phyloP scores from a whole-genome alignment of 176 grass and related monocot genomes.

The Oryza officinalis region DNA sequence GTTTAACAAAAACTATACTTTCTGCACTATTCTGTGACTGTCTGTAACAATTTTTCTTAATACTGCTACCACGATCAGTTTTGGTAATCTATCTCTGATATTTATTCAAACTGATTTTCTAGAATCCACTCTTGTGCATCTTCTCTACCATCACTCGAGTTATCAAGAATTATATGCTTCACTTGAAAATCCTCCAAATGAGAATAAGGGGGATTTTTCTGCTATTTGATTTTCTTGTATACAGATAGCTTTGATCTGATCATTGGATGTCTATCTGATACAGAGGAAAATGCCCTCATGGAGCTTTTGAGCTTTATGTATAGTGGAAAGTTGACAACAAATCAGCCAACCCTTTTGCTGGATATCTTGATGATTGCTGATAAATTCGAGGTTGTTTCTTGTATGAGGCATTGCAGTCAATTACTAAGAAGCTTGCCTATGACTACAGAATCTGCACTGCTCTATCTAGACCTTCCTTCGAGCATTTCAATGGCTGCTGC shows the following conservation, averaged over 20 bases:
- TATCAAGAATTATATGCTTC: slow-evolving; percentile 3
- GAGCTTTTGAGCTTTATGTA: slow-evolving; percentile 97
- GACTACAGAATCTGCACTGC: slow-evolving; percentile 93
- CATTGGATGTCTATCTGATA: slow-evolving; percentile 40
- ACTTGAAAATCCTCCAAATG: background rate
- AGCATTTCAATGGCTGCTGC: slow-evolving; percentile 82
- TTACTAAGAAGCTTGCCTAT: slow-evolving; percentile 85
- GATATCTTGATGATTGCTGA: slow-evolving; percentile 95
- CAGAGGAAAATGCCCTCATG: slow-evolving; percentile 93
- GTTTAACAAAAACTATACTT: background rate
- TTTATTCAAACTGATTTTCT: slow-evolving; percentile 14
- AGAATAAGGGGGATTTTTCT: background rate
- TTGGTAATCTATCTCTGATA: background rate
- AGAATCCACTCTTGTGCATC: background rate
- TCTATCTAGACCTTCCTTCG: slow-evolving; percentile 91
- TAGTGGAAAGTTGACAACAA: slow-evolving; percentile 72
- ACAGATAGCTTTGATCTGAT: slow-evolving; percentile 26
- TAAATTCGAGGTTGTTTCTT: slow-evolving; percentile 97
- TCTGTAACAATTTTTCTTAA: background rate
- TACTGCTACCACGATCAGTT: background rate
- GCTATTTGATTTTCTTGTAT: slow-evolving; percentile 3
- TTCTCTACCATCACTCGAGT: background rate
- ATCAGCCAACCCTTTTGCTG: slow-evolving; percentile 58
- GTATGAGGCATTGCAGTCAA: slow-evolving; percentile 97
- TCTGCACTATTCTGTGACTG: background rate